Conservation (phyloP, 192 early-diverging fungal genomes). For the Coemansia sp. region DNA sequence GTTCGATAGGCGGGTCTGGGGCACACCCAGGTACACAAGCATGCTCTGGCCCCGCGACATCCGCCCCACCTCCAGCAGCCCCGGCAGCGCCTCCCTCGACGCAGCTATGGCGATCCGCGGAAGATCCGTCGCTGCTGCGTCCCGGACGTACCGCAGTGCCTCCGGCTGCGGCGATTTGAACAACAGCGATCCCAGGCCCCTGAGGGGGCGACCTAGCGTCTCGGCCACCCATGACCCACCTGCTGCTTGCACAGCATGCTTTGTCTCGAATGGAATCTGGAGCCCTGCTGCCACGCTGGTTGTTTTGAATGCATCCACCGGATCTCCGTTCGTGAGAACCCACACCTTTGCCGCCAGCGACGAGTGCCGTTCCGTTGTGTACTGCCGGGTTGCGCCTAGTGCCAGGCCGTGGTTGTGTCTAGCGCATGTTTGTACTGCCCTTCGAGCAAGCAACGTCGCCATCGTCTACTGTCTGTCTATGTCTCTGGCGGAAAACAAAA, state of each 20-base stretch:
- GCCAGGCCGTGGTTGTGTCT: not conserved
- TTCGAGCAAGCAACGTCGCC: not conserved
- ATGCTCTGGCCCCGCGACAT: conserved; percentile 15
- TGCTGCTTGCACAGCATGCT: conserved; percentile 1
- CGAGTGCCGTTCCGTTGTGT: conserved; percentile 37
- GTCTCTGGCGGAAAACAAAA: not conserved
- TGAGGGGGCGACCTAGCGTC: conserved; percentile 6
- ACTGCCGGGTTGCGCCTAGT: not conserved
- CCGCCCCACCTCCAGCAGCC: conserved; percentile 30
- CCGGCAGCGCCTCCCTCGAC: conserved; percentile 25
- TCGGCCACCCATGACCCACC: conserved; percentile 3
- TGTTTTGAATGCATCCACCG: conserved; percentile 15
- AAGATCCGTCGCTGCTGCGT: conserved; percentile 11
- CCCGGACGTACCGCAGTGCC: conserved; percentile 8
- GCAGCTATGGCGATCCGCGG: conserved; percentile 42
- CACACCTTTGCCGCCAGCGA: conserved; percentile 40
- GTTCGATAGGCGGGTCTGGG: conserved; percentile 21
- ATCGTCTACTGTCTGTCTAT: not conserved
- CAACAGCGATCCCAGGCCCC: conserved; percentile 11
- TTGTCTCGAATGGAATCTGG: conserved; percentile 20
- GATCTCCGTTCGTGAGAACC: conserved; percentile 28
- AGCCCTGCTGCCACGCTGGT: conserved; percentile 27
- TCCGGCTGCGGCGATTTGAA: not conserved
- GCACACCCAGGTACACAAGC: conserved; percentile 33
- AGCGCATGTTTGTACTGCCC: not conserved